Percentiles rank a stretch among this genome's conserved stretches.
Conservation (phyloP, 805 yeast genomes). For the Ogataea chonburiensis region DNA sequence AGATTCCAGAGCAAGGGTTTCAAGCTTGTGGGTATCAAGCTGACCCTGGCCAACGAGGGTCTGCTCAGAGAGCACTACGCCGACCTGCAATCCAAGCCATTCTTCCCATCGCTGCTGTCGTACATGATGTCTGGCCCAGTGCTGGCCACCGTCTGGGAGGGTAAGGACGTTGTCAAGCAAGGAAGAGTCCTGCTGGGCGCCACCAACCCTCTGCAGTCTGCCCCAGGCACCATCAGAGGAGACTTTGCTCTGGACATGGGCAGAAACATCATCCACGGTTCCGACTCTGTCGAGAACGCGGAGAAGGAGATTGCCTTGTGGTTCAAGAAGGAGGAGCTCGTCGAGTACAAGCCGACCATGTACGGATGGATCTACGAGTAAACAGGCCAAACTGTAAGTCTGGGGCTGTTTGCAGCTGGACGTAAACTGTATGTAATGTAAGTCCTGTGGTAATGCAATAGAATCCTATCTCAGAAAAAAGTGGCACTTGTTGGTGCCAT, state of each 20-base stretch:
- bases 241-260: conserved; percentile 98
- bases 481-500: neutral
- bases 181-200: conserved; percentile 98
- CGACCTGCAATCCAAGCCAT: conserved; percentile 93
- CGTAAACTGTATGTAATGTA: no score
- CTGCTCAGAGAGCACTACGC: conserved; percentile 92
- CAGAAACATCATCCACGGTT: conserved; percentile 99
- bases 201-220: conserved; percentile 95
- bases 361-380: conserved; percentile 94
- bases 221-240: conserved; percentile 99
- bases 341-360: conserved; percentile 84
- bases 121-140: conserved; percentile 99
- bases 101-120: conserved; percentile 93
- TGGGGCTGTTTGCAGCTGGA: neutral
- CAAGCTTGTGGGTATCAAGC: conserved; percentile 95
- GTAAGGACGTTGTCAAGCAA: conserved; percentile 98
- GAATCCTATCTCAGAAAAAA: neutral
- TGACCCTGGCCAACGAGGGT: conserved; percentile 81
- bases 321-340: conserved; percentile 97
- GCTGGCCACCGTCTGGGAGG: conserved; percentile 99
- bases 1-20: conserved; percentile 97
- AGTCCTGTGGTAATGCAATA: neutral
- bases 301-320: conserved; percentile 92
- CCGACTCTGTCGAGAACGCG: conserved; percentile 98
- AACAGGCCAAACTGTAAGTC: conserved; percentile 15